Evolutionary conservation across 306 rosid genomes (phyloP).

Genomic region (Acacia confusa): DNA sequence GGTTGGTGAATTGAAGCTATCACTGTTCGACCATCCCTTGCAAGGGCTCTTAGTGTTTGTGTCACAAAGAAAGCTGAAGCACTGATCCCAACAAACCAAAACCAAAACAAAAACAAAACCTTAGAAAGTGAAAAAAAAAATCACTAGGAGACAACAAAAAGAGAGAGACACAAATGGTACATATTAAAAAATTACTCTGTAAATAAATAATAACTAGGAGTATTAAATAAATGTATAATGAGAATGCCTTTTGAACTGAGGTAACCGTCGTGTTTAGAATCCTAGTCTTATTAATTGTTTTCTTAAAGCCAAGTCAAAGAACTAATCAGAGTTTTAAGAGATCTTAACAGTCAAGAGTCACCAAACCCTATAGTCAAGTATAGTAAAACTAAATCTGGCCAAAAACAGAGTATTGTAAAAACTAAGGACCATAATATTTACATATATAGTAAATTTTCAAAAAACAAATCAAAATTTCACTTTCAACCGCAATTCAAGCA

Average conservation of each 20-base stretch:
- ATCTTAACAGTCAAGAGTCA: background rate
- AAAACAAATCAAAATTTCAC: background rate
- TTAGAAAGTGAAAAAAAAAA: background rate
- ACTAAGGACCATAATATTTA: background rate
- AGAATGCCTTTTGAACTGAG: background rate
- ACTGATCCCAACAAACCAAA: slow-evolving; percentile 45
- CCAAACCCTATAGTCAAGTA: background rate
- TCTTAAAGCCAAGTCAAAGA: background rate
- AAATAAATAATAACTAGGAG: too few relatives aligned
- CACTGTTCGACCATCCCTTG: slow-evolving; percentile 92
- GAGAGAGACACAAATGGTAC: background rate
- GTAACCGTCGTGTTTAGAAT: background rate
- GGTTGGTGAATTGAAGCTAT: slow-evolving; percentile 98
- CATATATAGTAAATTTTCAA: background rate
- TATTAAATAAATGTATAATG: background rate
- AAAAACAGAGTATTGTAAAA: background rate
- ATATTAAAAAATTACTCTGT: background rate
- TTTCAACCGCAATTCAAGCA: background rate
- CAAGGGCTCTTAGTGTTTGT: slow-evolving; percentile 78
- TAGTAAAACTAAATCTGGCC: background rate
- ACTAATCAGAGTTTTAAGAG: background rate
- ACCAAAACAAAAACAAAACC: background rate
- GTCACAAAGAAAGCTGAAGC: slow-evolving; percentile 98
- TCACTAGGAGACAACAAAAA: background rate
- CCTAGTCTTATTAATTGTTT: background rate